These are phyloP conservation scores for Dipteronia sinensis DNA, from an alignment of 345 rosid species.

Conservation along the genomic window DNA sequence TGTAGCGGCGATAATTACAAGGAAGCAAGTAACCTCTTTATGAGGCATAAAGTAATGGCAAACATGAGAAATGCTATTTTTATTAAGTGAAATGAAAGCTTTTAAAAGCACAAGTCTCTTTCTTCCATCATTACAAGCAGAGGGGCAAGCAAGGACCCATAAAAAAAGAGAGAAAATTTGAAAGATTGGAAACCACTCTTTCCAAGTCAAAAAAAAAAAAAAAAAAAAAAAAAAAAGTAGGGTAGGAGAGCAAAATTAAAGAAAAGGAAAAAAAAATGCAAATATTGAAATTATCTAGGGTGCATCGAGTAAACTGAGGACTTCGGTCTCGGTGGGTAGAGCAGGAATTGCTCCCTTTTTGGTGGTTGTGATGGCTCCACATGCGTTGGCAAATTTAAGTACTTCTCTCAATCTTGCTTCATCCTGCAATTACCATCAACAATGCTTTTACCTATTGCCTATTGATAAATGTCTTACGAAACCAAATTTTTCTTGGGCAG, in stretches of 20 bases:
- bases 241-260: neutral
- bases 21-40: neutral
- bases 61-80: neutral
- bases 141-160: neutral
- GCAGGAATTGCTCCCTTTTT: conserved; percentile 99
- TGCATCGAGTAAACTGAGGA: conserved; percentile 45
- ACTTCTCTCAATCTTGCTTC: conserved; percentile 75
- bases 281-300: conserved; percentile 4
- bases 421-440: conserved; percentile 38
- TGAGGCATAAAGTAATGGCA: neutral
- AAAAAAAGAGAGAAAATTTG: neutral
- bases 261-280: neutral
- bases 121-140: neutral
- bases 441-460: no score
- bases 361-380: conserved; percentile 97
- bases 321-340: conserved; percentile 69
- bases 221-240: neutral
- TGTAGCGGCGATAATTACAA: no score
- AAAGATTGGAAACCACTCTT: neutral
- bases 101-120: neutral
- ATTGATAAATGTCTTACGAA: no score
- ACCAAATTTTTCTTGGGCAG: no score
- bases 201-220: neutral
- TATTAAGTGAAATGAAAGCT: neutral
- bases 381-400: conserved; percentile 79